Evolutionary conservation across 495 filamentous ascomycete species (phyloP), one percentile per base, ranked within the genome.

Genomic region (Ramalina intermedia): DNA sequence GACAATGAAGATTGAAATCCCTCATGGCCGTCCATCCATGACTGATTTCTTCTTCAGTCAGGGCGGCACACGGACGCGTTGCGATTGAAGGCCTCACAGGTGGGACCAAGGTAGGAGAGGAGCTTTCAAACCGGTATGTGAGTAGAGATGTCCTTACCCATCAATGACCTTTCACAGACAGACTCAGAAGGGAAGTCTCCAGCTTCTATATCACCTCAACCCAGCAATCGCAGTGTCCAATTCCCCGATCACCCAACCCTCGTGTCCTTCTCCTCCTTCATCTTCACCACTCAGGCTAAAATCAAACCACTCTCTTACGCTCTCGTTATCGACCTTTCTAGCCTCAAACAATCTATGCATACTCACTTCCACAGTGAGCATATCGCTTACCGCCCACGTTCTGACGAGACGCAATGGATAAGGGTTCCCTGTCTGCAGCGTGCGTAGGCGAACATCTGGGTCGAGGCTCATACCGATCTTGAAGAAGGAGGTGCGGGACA

Each of bases 401-500:
- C 21, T 49, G 12, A 49, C 11, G 23, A 56, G 37, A 42, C 14
- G 8, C 14, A 56, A 40, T 12, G 20, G 36, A 26, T 56, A 48
- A 39, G 54, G 54, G 46, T 56, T 56, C 20, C 54, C 54, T 40
- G 54, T 56, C 41, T 56, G 54, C 24, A 56, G 54, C 13, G 50
- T 53, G 11, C 54, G 46, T 42, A 56, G 46, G 27, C 54, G 54
- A 18, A 50, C 43, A n/a, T 50, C 50, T n/a, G 54, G 54, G 43
- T 56, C 54, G 18, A 56, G 54, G 26, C 50, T 56, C 54, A 56
- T 56, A 14, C 54, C 54, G 11, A 53, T 56, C 23, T 53, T 56
- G 18, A 55, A 43, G 38, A 46, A 56, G 17, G 46, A 40, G n/a
- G 50, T 49, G 24, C 43, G 20, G 37, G 47, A 41, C 54, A 56